Evolutionary conservation across 2,329 filamentous ascomycete species (phyloP).

Genomic region (Shiraia bambusicola): DNA sequence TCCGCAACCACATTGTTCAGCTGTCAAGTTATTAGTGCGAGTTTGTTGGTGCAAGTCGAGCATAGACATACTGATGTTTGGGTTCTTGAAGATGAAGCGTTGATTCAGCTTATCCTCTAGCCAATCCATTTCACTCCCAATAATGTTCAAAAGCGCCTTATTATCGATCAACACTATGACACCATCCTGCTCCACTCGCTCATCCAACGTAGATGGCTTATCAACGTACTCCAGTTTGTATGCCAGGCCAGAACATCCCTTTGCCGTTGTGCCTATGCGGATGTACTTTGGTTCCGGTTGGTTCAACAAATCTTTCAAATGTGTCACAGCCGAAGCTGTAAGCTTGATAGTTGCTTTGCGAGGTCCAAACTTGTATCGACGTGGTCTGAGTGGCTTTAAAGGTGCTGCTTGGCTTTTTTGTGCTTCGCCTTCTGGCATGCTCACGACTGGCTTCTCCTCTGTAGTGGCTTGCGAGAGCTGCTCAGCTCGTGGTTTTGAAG

Average conservation of each 20-base stretch:
- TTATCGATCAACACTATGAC: conserved; percentile 95
- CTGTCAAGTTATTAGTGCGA: conserved; percentile 52
- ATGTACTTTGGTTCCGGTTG: conserved; percentile 91
- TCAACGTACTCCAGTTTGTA: conserved; percentile 97
- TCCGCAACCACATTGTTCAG: conserved; percentile 93
- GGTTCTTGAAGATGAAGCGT: conserved; percentile 92
- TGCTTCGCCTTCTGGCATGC: conserved; percentile 63
- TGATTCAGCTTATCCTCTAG: conserved; percentile 91
- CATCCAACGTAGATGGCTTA: conserved; percentile 83
- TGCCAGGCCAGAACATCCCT: conserved; percentile 88
- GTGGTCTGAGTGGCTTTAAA: conserved; percentile 54
- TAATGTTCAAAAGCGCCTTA: conserved; percentile 96
- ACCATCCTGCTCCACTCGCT: conserved; percentile 91
- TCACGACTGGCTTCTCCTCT: conserved; percentile 43
- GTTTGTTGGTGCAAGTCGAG: neutral
- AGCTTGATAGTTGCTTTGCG: conserved; percentile 91
- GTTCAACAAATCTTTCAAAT: conserved; percentile 74
- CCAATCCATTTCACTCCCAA: conserved; percentile 99
- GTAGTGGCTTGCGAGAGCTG: conserved; percentile 16
- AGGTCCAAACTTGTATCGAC: conserved; percentile 68
- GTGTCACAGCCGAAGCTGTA: conserved; percentile 75
- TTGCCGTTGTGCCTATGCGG: conserved; percentile 88
- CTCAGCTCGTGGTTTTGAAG: conserved; percentile 44
- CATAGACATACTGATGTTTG: conserved; percentile 88
- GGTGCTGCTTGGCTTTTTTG: conserved; percentile 61